phyloP scores from a whole-genome alignment of 768 basidiomycete genomes.

The Dioszegia hungarica region DNA sequence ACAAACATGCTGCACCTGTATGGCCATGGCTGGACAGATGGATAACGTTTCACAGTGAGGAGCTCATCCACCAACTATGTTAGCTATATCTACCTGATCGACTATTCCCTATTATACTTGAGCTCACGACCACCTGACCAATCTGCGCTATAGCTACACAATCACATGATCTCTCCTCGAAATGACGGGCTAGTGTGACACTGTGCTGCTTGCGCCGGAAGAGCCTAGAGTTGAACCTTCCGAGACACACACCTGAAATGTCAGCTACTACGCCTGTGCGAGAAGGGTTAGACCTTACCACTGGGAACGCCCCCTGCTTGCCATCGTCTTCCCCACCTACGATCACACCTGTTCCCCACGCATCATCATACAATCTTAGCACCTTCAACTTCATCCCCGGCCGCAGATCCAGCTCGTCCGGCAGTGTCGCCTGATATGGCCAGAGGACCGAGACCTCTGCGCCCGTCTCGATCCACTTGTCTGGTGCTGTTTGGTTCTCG shows the following conservation, averaged over 20 bases:
- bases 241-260: constrained; percentile 25
- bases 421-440: constrained; percentile 45
- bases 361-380: constrained; percentile 46
- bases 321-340: constrained; percentile 28
- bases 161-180: no score
- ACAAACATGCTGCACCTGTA: no score
- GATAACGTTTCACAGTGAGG: no score
- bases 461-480: constrained; percentile 42
- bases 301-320: constrained; percentile 43
- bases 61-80: no score
- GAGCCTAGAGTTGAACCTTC: constrained; percentile 25
- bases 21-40: no score
- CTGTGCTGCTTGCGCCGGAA: constrained; percentile 11
- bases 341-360: constrained; percentile 46
- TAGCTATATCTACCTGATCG: no score
- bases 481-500: constrained; percentile 40
- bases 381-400: constrained; percentile 47
- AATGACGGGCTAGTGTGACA: background rate
- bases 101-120: no score
- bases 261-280: background rate
- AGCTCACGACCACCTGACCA: no score
- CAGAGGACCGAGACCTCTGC: constrained; percentile 44
- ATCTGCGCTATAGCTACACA: no score
- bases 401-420: constrained; percentile 46
- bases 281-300: constrained; percentile 38